Evolutionary conservation across 345 rosid species (phyloP), one percentile per base, ranked within the genome.

Genomic region (Corchorus capsularis): DNA sequence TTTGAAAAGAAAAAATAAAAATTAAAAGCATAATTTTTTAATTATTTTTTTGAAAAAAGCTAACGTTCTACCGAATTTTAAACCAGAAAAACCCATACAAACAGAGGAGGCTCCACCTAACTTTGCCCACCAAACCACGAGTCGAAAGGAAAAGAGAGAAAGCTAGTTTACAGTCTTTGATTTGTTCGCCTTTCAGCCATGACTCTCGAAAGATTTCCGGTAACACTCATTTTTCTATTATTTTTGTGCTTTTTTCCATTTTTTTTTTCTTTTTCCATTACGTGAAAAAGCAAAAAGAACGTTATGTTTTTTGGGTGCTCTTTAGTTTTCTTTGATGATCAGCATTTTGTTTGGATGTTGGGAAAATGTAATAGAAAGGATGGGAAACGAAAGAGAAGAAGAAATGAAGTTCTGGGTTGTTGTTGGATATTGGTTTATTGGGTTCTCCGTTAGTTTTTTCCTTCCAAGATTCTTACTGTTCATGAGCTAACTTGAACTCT

Each of bases 171-270:
- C 43, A 4, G 37, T 63, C 13, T 2, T 17, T 9, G 27, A 5
- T n/a, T 65, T 15, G 20, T 15, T 2, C 12, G 3, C 49, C 20
- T 15, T 3, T n/a, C 14, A 4, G 37, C n/a, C 14, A 85, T 85
- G 88, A 75, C 87, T 73, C 73, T 82, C 72, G 62, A 81, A 54
- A 73, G 81, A 52, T 61, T 69, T 37, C 78, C 82, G 85, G 89
- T 86, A 81, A 60, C 12, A 5, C 47, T 34, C 15, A 13, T 46
- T 43, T 63, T 59, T 55, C 41, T 50, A n/a, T 63, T 53, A 27
- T 50, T 45, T 73, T 46, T 63, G 41, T 71, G 67, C 59, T 45
- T 17, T 3, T n/a, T n/a, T n/a, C n/a, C n/a, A n/a, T n/a, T n/a
- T n/a, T 9, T 39, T 7, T 2, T 65, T n/a, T 20, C 46, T 39